Percentiles rank a stretch among this genome's conserved stretches.
Conservation (phyloP, 2,329 filamentous ascomycete genomes). For the Myriosclerotinia scirpicola region DNA sequence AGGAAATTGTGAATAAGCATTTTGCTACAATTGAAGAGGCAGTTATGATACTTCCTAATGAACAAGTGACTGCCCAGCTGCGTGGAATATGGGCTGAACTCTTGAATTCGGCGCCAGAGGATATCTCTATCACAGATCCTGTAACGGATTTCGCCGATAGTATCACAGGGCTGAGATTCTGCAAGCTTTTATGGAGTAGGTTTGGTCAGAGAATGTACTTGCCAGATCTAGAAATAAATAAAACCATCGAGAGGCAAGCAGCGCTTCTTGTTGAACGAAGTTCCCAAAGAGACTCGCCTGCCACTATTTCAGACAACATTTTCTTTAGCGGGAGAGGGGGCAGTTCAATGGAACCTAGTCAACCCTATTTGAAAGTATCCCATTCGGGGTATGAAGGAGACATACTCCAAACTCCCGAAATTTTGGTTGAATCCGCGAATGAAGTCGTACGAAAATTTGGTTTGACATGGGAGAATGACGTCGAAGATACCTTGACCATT, state of each 20-base stretch:
- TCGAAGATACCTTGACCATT: slow-evolving; percentile 10
- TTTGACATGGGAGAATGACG: slow-evolving; percentile 5
- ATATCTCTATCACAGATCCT: not conserved
- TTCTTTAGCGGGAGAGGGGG: too few species aligned
- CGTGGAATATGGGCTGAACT: slow-evolving; percentile 5
- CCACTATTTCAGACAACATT: not conserved
- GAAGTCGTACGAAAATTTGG: not conserved
- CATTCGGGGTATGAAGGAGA: too few species aligned
- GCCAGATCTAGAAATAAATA: not conserved
- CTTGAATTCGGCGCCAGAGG: not conserved
- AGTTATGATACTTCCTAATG: not conserved
- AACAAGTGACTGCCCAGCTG: not conserved
- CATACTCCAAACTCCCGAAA: not conserved
- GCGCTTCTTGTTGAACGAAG: not conserved
- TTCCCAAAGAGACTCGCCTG: not conserved
- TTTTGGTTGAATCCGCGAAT: not conserved
- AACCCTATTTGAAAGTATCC: not conserved
- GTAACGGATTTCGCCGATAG: not conserved
- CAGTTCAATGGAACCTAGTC: not conserved
- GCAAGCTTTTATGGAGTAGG: not conserved
- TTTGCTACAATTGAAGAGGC: not conserved
- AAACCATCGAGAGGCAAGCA: slow-evolving; percentile 1
- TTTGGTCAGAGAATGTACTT: not conserved
- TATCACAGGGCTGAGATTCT: slow-evolving; percentile 1
- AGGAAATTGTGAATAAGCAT: not conserved